These are phyloP conservation scores for Rhynchospora breviuscula DNA, from an alignment of 176 grass and related monocot genomes.

Conservation along the genomic window DNA sequence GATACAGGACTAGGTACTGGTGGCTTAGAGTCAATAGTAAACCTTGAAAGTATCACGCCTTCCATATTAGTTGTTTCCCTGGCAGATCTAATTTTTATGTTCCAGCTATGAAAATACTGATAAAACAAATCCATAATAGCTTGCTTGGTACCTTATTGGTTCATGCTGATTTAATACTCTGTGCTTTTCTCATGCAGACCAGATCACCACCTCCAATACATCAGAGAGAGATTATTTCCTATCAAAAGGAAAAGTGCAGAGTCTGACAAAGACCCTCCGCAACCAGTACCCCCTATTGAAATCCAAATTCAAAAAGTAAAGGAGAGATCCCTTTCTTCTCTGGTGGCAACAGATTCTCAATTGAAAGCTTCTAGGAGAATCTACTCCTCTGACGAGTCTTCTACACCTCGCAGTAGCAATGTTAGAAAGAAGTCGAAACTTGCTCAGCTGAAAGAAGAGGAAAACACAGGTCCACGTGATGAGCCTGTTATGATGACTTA, in stretches of 20 bases:
- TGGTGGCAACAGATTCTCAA: background rate
- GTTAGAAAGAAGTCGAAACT: constrained; percentile 9
- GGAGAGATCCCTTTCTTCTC: constrained; percentile 25
- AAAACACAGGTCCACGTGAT: background rate
- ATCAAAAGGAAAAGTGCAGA: background rate
- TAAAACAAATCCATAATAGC: background rate
- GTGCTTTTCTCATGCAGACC: constrained; percentile 10
- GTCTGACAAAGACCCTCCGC: background rate
- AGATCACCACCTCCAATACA: constrained; percentile 25
- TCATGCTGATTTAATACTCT: background rate
- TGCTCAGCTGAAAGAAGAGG: constrained; percentile 3
- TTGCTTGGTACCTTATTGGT: background rate
- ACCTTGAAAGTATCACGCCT: background rate
- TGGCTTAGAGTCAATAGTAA: background rate
- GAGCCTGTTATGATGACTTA: constrained; percentile 20
- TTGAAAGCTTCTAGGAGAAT: constrained; percentile 7
- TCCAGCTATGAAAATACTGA: background rate
- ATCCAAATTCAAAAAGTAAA: constrained; percentile 21
- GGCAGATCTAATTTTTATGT: background rate
- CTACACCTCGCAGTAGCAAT: background rate
- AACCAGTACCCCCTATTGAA: background rate
- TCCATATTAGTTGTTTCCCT: background rate
- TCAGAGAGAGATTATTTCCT: constrained; percentile 25
- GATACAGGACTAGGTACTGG: background rate
- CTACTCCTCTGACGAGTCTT: background rate